phyloP scores from a whole-genome alignment of 2,329 filamentous ascomycete genomes.

The Ustilaginoidea virens region DNA sequence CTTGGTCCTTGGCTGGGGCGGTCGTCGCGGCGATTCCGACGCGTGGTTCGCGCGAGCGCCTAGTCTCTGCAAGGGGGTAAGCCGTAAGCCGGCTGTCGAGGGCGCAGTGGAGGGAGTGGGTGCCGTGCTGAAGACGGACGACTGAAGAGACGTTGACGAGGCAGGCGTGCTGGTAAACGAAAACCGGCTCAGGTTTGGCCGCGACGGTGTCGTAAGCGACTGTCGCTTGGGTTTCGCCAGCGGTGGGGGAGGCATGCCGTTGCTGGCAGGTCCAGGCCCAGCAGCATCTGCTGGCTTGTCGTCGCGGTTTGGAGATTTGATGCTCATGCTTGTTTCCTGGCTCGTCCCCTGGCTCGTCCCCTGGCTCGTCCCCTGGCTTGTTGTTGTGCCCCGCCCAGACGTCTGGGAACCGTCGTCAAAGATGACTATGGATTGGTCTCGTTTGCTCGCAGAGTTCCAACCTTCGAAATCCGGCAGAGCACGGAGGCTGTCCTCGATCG shows the following conservation, averaged over 20 bases:
- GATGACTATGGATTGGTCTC: constrained; percentile 23
- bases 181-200: constrained; percentile 18
- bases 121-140: constrained; percentile 19
- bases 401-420: constrained; percentile 26
- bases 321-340: neutral
- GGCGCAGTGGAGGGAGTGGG: constrained; percentile 25
- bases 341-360: constrained; percentile 1
- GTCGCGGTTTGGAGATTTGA: neutral
- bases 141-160: constrained; percentile 18
- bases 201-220: constrained; percentile 14
- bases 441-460: constrained; percentile 25
- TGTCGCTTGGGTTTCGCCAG: constrained; percentile 8
- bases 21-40: constrained; percentile 12
- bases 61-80: constrained; percentile 39
- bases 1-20: constrained; percentile 13
- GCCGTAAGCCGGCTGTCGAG: constrained; percentile 26
- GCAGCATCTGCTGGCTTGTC: too few species aligned
- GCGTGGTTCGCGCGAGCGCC: constrained; percentile 25
- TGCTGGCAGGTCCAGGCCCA: too few species aligned
- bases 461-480: constrained; percentile 35
- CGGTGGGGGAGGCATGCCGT: constrained; percentile 14
- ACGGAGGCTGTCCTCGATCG: constrained; percentile 36
- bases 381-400: constrained; percentile 5
- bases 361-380: constrained; percentile 3
- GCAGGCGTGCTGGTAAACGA: constrained; percentile 20